Base-by-base conservation (phyloP, 176 grass and related monocot genomes). In the Coix lacrymajobi region DNA sequence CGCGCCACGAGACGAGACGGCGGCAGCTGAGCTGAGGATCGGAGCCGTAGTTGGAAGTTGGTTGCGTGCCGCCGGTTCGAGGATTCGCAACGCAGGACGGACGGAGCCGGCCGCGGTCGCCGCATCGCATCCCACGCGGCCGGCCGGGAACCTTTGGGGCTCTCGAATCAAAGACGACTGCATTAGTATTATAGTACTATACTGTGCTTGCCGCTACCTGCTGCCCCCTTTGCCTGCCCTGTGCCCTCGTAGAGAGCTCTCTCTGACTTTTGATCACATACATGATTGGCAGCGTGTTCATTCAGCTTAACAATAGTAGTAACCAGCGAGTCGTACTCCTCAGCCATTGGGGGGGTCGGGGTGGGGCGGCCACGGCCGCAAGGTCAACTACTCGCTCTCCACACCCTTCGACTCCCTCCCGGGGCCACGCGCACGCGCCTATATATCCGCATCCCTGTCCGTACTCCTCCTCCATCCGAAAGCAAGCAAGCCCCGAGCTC, bases 181-280 rank as follows among this genome's bases (percentile, higher is more conserved):
- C n/a, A n/a, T n/a, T n/a, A n/a, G n/a, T n/a, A n/a, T n/a, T n/a
- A n/a, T n/a, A n/a, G n/a, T n/a, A n/a, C 13, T 14, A 39, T 10
- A 10, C 36, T 13, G n/a, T n/a, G n/a, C n/a, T n/a, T n/a, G 8
- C 4, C 4, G 11, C 3, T 34, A 8, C 16, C 31, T 19, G 11
- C 5, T 24, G 38, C 10, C 5, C 7, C 19, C 33, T 3, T 26
- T 11, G 25, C n/a, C 9, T 66, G 7, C 34, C 17, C 19, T 19
- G 11, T 19, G 26, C 30, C 22, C 13, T 54, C 9, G 46, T 39
- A 16, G 56, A 69, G 45, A n/a, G n/a, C n/a, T n/a, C n/a, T n/a
- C 6, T 54, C 46, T 81, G 81, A 83, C 70, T 75, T 74, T 63
- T n/a, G 56, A 37, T 64, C 31, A 15, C 78, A 36, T 52, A 15